phyloP scores from a whole-genome alignment of 2,329 filamentous ascomycete genomes.

The Seiridium unicorne region DNA sequence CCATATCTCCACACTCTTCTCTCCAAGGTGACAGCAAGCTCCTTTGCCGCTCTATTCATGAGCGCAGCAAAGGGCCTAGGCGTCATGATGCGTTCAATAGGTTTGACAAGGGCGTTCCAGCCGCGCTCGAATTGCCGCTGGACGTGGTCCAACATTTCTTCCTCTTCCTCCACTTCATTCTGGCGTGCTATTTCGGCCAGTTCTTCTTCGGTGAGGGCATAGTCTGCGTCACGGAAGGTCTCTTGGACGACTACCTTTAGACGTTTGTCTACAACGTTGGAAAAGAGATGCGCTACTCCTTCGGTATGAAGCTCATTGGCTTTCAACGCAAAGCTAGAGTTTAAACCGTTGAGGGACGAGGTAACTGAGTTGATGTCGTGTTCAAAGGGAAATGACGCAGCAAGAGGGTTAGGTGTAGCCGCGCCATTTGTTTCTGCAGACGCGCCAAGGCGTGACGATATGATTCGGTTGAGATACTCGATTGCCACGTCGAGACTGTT shows the following conservation, averaged over 20 bases:
- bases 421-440: constrained; percentile 33
- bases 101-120: constrained; percentile 84
- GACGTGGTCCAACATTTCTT: constrained; percentile 63
- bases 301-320: constrained; percentile 80
- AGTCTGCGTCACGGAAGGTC: constrained; percentile 89
- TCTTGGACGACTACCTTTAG: constrained; percentile 83
- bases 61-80: constrained; percentile 73
- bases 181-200: constrained; percentile 53
- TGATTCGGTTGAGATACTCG: constrained; percentile 87
- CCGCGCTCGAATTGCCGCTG: constrained; percentile 76
- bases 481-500: constrained; percentile 94
- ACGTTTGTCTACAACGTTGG: constrained; percentile 81
- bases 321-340: constrained; percentile 72
- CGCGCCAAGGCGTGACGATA: constrained; percentile 62
- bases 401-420: constrained; percentile 43
- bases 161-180: constrained; percentile 50
- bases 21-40: constrained; percentile 78
- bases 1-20: constrained; percentile 82
- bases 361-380: constrained; percentile 71
- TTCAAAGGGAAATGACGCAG: constrained; percentile 75
- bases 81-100: constrained; percentile 82
- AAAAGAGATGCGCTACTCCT: constrained; percentile 81
- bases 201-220: constrained; percentile 66
- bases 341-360: constrained; percentile 66
- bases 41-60: constrained; percentile 68